These are phyloP conservation scores for Naganishia friedmannii DNA, from an alignment of 768 basidiomycete species.

Conservation along the genomic window DNA sequence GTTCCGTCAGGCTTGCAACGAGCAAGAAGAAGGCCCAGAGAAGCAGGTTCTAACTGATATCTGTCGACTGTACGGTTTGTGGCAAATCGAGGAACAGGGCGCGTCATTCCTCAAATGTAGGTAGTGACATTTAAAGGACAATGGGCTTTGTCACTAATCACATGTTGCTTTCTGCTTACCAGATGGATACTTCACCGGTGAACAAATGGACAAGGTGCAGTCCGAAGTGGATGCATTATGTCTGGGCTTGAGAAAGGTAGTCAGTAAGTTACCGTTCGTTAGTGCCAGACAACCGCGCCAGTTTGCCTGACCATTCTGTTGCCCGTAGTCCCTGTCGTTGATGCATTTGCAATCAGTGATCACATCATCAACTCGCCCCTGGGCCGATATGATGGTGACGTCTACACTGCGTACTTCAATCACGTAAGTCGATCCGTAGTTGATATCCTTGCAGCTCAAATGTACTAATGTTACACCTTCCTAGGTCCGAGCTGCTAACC, in stretches of 20 bases:
- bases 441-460: neutral
- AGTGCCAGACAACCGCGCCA: neutral
- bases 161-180: neutral
- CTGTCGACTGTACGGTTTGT: constrained; percentile 53
- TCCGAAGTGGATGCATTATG: constrained; percentile 46
- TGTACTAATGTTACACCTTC: neutral
- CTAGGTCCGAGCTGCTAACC: constrained; percentile 53
- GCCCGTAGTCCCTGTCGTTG: constrained; percentile 45
- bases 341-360: constrained; percentile 51
- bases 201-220: constrained; percentile 49
- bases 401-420: constrained; percentile 55
- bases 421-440: constrained; percentile 37
- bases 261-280: constrained; percentile 39
- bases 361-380: constrained; percentile 55
- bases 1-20: constrained; percentile 51
- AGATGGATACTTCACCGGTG: constrained; percentile 50
- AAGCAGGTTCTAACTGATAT: constrained; percentile 48
- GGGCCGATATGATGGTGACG: constrained; percentile 54
- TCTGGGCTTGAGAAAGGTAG: constrained; percentile 42
- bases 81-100: constrained; percentile 55
- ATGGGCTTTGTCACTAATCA: neutral
- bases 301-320: neutral
- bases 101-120: constrained; percentile 54
- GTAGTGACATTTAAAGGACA: constrained; percentile 6
- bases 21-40: constrained; percentile 48